Conservation (phyloP, 1,139 yeast species). For the Candida neerlandica region DNA sequence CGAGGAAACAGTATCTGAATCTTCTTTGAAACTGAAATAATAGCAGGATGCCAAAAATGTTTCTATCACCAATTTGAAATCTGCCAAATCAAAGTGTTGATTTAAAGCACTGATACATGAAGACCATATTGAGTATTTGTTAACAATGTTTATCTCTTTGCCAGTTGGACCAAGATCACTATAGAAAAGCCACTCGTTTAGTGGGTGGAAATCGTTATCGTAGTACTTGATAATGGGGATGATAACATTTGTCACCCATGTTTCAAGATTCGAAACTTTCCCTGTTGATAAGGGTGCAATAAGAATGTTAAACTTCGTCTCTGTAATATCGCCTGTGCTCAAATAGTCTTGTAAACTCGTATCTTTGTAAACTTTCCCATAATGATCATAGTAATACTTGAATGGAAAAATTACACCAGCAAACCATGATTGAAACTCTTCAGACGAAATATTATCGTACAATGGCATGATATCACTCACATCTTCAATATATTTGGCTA, state of each 20-base stretch:
- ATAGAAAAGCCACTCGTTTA: conserved; percentile 31
- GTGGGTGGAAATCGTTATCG: conserved; percentile 25
- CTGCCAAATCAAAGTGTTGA: conserved; percentile 15
- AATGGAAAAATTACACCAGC: conserved; percentile 32
- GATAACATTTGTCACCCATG: conserved; percentile 34
- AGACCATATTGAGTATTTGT: conserved; percentile 31
- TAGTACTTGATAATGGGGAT: conserved; percentile 31
- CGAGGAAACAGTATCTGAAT: conserved; percentile 23
- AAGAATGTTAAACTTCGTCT: conserved; percentile 24
- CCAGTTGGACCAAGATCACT: conserved; percentile 8
- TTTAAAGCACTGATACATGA: conserved; percentile 23
- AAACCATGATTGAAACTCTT: conserved; percentile 31
- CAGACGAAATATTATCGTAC: conserved; percentile 19
- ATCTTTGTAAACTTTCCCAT: conserved; percentile 20
- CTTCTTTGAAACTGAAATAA: conserved; percentile 24
- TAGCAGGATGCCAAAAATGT: conserved; percentile 30
- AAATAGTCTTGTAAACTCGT: conserved; percentile 20
- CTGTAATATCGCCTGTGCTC: conserved; percentile 21
- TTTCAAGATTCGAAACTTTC: conserved; percentile 19
- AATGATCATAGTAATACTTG: conserved; percentile 32
- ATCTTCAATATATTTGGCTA: conserved; percentile 24
- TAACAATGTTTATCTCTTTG: not conserved
- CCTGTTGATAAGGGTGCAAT: conserved; percentile 26
- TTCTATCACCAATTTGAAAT: conserved; percentile 20
- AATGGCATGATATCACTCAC: conserved; percentile 19